Evolutionary conservation across 441 rosid genomes (phyloP), one percentile per base, ranked within the genome.

Genomic region (Cnidoscolus chayamansa): DNA sequence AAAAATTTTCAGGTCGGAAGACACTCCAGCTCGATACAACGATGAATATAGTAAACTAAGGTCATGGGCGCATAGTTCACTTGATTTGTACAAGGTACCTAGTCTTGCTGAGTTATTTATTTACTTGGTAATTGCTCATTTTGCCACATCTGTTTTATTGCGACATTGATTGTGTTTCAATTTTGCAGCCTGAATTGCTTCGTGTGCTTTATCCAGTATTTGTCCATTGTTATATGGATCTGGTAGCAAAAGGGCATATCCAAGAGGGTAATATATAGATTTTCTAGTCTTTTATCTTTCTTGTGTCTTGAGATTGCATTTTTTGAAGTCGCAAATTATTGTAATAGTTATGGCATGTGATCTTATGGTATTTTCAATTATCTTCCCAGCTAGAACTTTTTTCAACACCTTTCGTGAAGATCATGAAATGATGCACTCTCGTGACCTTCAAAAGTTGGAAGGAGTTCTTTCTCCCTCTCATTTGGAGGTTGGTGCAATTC

Each of bases 151-250:
- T 10, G 13, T 2, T 72, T 73, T 40, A 48, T 45, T 25, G 67
- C 11, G 17, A 8, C 55, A 50, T 64, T 54, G 71, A 10, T 65
- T 70, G 57, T 76, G 53, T 73, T 78, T 79, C 43, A 16, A 75
- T 64, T 65, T 25, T 82, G 85, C 92, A 96, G 99, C 94, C 89
- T 70, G 98, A 96, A 76, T 83, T 96, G 84, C 92, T 93, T 70
- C 93, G 96, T 19, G 94, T 96, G 74, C 94, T 96, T 78, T 93
- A 90, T 89, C 97, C 99, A 0, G 97, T 93, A 48, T 96, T 91
- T 80, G 85, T 93, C 69, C 98, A 96, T 78, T 88, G 94, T 72
- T 96, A 90, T 80, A 90, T 96, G 97, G 97, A 96, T 81, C 80
- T 96, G 71, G 90, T 96, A n/a, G 91, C 92, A 0, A 89, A 86